A percentile compares a stretch with the other conserved stretches of the same genome.
These are phyloP conservation scores for Colletotrichum higginsianum DNA, from an alignment of 2,329 filamentous ascomycete species.

Conservation along the genomic window DNA sequence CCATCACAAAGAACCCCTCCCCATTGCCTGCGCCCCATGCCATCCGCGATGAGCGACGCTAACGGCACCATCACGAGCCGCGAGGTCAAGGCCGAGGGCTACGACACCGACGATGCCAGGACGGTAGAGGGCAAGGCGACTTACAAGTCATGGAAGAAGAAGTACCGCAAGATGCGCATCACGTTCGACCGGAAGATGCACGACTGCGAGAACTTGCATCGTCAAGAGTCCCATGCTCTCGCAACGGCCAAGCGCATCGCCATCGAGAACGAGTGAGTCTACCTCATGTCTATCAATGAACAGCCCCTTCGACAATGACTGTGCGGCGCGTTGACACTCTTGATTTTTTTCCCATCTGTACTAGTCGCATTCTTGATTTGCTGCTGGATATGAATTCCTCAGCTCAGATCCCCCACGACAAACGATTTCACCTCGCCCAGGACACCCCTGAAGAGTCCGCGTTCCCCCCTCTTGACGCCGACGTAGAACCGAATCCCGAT, in stretches of 20 bases:
- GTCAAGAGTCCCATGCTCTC: slow-evolving; percentile 84
- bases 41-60: slow-evolving; percentile 50
- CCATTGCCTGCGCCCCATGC: slow-evolving; percentile 19
- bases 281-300: slow-evolving; percentile 39
- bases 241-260: slow-evolving; percentile 87
- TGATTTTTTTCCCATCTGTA: slow-evolving; percentile 7
- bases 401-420: slow-evolving; percentile 80
- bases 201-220: slow-evolving; percentile 86
- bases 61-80: slow-evolving; percentile 45
- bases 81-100: slow-evolving; percentile 60
- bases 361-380: slow-evolving; percentile 88
- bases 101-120: slow-evolving; percentile 51
- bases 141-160: slow-evolving; percentile 87
- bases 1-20: slow-evolving; percentile 13
- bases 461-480: slow-evolving; percentile 50
- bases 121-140: slow-evolving; percentile 63
- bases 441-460: slow-evolving; percentile 60
- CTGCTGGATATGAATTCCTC: slow-evolving; percentile 92
- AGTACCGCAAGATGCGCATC: slow-evolving; percentile 92
- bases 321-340: slow-evolving; percentile 7
- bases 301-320: background rate
- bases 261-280: slow-evolving; percentile 91
- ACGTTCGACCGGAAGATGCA: slow-evolving; percentile 84
- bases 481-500: slow-evolving; percentile 49
- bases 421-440: slow-evolving; percentile 80